phyloP scores from a whole-genome alignment of 106 monocot genomes.

The Chionographis japonica region DNA sequence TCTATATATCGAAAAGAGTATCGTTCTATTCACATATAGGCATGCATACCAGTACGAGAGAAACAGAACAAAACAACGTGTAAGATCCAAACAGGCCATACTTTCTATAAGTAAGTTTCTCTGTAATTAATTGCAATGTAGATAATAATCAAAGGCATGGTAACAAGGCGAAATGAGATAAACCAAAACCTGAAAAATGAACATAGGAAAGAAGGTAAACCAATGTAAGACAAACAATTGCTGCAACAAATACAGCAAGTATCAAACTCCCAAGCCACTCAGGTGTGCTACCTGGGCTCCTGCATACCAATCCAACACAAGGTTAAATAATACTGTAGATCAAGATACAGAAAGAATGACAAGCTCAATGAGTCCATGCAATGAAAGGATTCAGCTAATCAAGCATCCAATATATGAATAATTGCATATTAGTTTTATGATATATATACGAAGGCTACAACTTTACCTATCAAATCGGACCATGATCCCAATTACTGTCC shows the following conservation, averaged over 20 bases:
- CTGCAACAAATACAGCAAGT: conserved; percentile 47
- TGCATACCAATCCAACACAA: conserved; percentile 25
- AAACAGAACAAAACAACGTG: no score
- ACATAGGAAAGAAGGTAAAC: conserved; percentile 86
- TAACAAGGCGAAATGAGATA: background rate
- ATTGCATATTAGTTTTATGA: background rate
- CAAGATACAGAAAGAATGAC: no score
- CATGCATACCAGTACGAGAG: no score
- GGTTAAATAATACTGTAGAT: background rate
- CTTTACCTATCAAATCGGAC: conserved; percentile 84
- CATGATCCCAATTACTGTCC: conserved; percentile 39
- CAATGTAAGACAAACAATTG: conserved; percentile 64
- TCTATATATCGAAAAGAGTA: no score
- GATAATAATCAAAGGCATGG: background rate
- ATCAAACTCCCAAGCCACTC: conserved; percentile 73
- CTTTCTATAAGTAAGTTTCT: background rate
- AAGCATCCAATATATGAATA: background rate
- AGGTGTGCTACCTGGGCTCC: conserved; percentile 78
- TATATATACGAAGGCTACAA: background rate
- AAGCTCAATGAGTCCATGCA: background rate
- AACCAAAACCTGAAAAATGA: conserved; percentile 75
- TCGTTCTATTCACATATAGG: no score
- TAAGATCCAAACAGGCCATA: no score
- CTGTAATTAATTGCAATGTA: background rate
- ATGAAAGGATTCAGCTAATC: background rate